Conservation (phyloP, 2,329 filamentous ascomycete genomes). For the Colletotrichum sp. region DNA sequence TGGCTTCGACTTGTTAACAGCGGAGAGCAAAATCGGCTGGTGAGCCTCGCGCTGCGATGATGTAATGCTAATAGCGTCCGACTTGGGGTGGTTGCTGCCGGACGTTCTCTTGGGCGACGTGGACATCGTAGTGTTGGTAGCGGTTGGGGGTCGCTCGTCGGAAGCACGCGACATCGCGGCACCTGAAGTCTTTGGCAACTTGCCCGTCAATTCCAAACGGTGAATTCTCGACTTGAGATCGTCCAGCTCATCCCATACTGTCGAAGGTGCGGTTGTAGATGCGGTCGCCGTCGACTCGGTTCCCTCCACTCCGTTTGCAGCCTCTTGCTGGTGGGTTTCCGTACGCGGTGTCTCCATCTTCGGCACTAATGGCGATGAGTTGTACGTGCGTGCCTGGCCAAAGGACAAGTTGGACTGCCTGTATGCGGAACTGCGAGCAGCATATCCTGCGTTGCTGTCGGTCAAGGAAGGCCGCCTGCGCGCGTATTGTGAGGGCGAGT, state of each 20-base stretch:
- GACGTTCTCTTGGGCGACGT: constrained; percentile 81
- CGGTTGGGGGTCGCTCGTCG: constrained; percentile 85
- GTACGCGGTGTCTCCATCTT: constrained; percentile 42
- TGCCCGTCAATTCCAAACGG: constrained; percentile 87
- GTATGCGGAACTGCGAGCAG: constrained; percentile 48
- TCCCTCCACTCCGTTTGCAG: constrained; percentile 59
- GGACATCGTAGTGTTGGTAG: constrained; percentile 91
- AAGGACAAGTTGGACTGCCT: constrained; percentile 43
- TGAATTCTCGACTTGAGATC: constrained; percentile 93
- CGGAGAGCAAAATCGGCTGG: constrained; percentile 75
- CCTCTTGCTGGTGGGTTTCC: constrained; percentile 37
- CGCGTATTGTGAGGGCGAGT: constrained; percentile 10
- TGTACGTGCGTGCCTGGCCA: constrained; percentile 52
- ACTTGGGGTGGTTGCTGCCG: constrained; percentile 48
- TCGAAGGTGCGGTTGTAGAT: constrained; percentile 88
- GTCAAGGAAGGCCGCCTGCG: constrained; percentile 52
- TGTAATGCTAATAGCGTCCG: constrained; percentile 46
- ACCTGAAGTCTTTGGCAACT: constrained; percentile 81
- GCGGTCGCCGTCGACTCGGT: constrained; percentile 85
- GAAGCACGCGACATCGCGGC: constrained; percentile 77
- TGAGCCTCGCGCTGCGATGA: constrained; percentile 65
- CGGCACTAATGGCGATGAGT: constrained; percentile 65
- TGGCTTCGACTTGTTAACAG: constrained; percentile 77
- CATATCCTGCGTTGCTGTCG: constrained; percentile 44
- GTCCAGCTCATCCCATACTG: constrained; percentile 96